Conservation (phyloP, 2,329 filamentous ascomycete species). For the Eutypa lata region DNA sequence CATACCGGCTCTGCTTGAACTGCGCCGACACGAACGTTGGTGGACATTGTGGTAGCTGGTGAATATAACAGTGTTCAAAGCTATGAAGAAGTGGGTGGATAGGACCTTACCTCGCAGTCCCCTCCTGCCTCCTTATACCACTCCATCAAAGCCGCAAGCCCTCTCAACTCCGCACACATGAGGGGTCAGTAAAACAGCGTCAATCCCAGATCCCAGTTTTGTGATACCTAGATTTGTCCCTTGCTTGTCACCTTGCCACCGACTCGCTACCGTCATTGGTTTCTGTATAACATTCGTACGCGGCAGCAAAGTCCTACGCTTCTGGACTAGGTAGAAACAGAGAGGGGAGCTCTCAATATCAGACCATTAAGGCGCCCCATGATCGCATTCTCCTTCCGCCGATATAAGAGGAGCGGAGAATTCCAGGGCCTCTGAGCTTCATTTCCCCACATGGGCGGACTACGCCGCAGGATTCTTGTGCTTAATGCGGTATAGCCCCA, state of each 20-base stretch:
- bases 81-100: neutral
- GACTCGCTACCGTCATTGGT: neutral
- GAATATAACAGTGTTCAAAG: neutral
- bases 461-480: neutral
- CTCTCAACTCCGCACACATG: neutral
- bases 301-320: neutral
- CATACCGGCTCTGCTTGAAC: constrained; percentile 59
- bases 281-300: too few species aligned
- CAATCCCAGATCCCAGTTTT: neutral
- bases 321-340: neutral
- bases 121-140: neutral
- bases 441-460: neutral
- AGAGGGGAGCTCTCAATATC: neutral
- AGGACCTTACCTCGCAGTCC: neutral
- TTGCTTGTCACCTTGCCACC: neutral
- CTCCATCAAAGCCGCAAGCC: neutral
- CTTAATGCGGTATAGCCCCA: neutral
- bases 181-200: neutral
- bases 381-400: neutral
- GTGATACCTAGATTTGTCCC: neutral
- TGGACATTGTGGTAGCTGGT: constrained; percentile 12
- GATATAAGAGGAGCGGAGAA: neutral
- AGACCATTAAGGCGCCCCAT: neutral
- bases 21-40: constrained; percentile 39
- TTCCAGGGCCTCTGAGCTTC: neutral